Conservation (phyloP, 1,284 basidiomycete genomes). For the Sporisorium reilianum region DNA sequence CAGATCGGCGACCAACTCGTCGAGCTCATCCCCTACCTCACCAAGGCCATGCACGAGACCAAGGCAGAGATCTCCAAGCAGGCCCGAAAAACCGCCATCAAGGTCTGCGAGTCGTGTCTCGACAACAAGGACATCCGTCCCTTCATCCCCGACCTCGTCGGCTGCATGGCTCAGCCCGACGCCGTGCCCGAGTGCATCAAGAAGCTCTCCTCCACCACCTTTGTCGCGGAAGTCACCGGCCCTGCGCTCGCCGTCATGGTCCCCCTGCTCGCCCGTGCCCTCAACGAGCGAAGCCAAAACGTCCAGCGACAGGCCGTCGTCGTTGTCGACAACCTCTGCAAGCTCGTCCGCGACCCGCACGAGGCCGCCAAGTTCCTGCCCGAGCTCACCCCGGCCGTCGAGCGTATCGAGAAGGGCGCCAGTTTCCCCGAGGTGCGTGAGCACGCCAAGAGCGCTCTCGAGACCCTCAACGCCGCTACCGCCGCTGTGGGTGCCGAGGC, state of each 20-base stretch:
- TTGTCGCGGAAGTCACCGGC: constrained; percentile 95
- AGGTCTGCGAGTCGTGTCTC: constrained; percentile 87
- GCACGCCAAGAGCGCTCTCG: constrained; percentile 63
- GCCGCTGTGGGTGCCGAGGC: constrained; percentile 51
- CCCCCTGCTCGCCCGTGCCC: constrained; percentile 88
- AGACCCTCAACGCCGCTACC: constrained; percentile 61
- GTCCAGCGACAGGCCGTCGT: constrained; percentile 78
- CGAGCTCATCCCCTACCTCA: constrained; percentile 85
- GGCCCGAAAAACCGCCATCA: constrained; percentile 91
- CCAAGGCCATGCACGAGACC: constrained; percentile 95
- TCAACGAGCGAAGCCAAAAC: constrained; percentile 92
- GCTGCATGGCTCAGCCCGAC: constrained; percentile 84
- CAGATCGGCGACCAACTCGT: constrained; percentile 87
- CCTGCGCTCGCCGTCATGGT: constrained; percentile 96
- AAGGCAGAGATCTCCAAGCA: constrained; percentile 91
- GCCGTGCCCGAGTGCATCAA: constrained; percentile 93
- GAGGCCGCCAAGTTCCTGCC: constrained; percentile 91
- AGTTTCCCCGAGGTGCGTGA: constrained; percentile 89
- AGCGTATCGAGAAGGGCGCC: constrained; percentile 88
- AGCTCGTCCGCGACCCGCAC: constrained; percentile 91
- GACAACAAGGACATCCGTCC: constrained; percentile 93
- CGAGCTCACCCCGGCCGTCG: constrained; percentile 88
- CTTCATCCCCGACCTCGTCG: constrained; percentile 90
- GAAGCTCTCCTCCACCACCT: constrained; percentile 91
- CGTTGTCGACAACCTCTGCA: constrained; percentile 96